Base-by-base conservation (phyloP, 345 rosid genomes). In the Brassica cretica region DNA sequence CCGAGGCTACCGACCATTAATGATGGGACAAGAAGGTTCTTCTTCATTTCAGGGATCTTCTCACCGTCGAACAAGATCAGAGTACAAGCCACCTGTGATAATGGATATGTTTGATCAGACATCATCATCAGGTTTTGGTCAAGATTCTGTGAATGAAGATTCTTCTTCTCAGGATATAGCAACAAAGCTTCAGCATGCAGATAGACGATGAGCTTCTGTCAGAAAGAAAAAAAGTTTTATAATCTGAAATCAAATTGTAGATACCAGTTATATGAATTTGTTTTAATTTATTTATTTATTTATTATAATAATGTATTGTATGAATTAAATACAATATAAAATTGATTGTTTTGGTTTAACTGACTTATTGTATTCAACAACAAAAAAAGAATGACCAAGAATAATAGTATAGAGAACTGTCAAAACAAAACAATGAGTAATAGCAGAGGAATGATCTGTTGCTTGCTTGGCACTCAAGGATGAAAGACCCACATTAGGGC, bases 1-100 rank as follows among this genome's bases (percentile, higher is more conserved):
- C 80, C 82, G 83, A 10, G 78, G 95, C 84, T 87, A 88, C 88
- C 90, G 90, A 75, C 73, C 86, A 83, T 65, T 92, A 21, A 70
- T 66, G 46, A 83, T 72, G 7, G 85, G 86, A 21, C 76, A 77
- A 29, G 82, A 80, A 55, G 68, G 15, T 41, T 74, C 75, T 53
- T 64, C 37, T 46, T 85, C 89, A 0, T 1, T 79, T 0, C 81
- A 74, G 5, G 91, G 91, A 64, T 87, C 85, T 51, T 85, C 85
- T 72, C 87, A 85, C 61, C 82, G 85, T 64, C 81, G 84, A 66
- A 80, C 87, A 2, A 77, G 80, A 66, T 85, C 91, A 3, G 90
- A 86, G 0, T 89, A 84, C 74, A 86, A 74, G 78, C 87, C 86
- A 4, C 84, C 91, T 25, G 80, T 79, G 3, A 15, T 63, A 2